Evolutionary conservation across 352 stramenopile species (phyloP), one percentile per base, ranked within the genome.

Genomic region (Globisporangium radiosum): DNA sequence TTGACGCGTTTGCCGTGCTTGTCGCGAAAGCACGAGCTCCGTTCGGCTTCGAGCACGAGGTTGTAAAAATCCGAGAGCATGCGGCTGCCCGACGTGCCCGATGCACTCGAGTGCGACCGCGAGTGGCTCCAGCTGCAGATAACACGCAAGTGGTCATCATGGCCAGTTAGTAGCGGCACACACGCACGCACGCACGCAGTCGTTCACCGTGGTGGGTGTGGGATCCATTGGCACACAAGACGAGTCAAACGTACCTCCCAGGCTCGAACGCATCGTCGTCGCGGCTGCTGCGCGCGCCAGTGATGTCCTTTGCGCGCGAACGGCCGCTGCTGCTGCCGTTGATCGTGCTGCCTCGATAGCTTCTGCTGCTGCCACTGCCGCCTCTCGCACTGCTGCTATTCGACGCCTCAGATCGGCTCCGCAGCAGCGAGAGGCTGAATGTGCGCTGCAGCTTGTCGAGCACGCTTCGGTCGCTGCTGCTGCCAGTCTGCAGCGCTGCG

Each of bases 51-150:
- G 17, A 94, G 68, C 54, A 90, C 70, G 54, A 82, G 78, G 62
- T 85, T 90, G 70, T 91, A 94, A 60, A 90, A 87, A 38, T 85
- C 72, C 25, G 82, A 91, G 19, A 94, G 66, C 71, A 94, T 66
- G 49, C 82, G 82, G 59, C 80, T 85, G 11, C 85, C 84, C 1
- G 76, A 78, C 4, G 81, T 92, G 19, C 75, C 79, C 14, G 71
- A 76, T 13, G 75, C 70, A 50, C 66, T 82, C 39, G 68, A 74
- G 25, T 74, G 66, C 19, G 79, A 68, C 40, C 70, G 52, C 61
- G 78, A 73, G 14, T 58, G 47, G 47, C 79, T 65, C 72, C 64
- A 85, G 42, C 73, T 81, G 56, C 13, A 42, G 37, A 19, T 19
- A 19, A 19, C 17, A 19, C 43, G 17, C 48, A 60, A 3, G 47